These are phyloP conservation scores for Fusarium nygamai DNA, from an alignment of 2,329 filamentous ascomycete genomes.

Conservation along the genomic window DNA sequence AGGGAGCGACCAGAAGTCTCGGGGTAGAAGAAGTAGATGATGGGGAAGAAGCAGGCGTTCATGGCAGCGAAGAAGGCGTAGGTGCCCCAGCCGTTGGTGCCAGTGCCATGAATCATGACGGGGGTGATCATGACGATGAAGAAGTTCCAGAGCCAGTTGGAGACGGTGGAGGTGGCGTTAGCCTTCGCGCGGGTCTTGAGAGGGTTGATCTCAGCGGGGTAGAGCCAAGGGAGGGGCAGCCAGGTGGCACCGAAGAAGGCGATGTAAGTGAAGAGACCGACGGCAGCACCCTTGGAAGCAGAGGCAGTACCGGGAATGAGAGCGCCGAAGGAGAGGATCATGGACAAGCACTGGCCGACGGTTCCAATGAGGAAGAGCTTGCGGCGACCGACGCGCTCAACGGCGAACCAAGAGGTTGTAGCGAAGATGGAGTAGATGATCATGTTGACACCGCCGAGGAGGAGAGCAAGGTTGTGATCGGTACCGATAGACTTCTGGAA, in stretches of 20 bases:
- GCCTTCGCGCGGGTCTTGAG: slow-evolving; percentile 65
- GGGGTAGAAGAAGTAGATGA: slow-evolving; percentile 59
- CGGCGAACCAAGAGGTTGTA: slow-evolving; percentile 64
- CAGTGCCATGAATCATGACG: slow-evolving; percentile 69
- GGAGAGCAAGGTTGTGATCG: slow-evolving; percentile 56
- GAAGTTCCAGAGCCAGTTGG: slow-evolving; percentile 76
- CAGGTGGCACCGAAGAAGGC: slow-evolving; percentile 74
- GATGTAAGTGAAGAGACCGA: slow-evolving; percentile 76
- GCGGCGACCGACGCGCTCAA: slow-evolving; percentile 58
- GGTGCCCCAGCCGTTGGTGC: slow-evolving; percentile 61
- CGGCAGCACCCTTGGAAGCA: slow-evolving; percentile 71
- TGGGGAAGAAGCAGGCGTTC: slow-evolving; percentile 60
- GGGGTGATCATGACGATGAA: slow-evolving; percentile 79
- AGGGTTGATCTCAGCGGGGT: slow-evolving; percentile 70
- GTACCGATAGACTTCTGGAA: slow-evolving; percentile 50
- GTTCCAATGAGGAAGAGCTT: slow-evolving; percentile 58
- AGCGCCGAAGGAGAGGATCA: slow-evolving; percentile 69
- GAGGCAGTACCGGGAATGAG: slow-evolving; percentile 70
- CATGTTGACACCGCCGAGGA: slow-evolving; percentile 62
- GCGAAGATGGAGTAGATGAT: slow-evolving; percentile 68
- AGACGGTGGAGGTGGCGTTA: slow-evolving; percentile 66
- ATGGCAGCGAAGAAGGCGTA: slow-evolving; percentile 63
- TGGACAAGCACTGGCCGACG: slow-evolving; percentile 61
- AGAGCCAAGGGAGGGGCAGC: slow-evolving; percentile 69
- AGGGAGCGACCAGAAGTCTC: slow-evolving; percentile 51